Evolutionary conservation across 192 early-diverging fungal species (phyloP), one percentile per base, ranked within the genome.

Genomic region (Funneliformis geosporum): DNA sequence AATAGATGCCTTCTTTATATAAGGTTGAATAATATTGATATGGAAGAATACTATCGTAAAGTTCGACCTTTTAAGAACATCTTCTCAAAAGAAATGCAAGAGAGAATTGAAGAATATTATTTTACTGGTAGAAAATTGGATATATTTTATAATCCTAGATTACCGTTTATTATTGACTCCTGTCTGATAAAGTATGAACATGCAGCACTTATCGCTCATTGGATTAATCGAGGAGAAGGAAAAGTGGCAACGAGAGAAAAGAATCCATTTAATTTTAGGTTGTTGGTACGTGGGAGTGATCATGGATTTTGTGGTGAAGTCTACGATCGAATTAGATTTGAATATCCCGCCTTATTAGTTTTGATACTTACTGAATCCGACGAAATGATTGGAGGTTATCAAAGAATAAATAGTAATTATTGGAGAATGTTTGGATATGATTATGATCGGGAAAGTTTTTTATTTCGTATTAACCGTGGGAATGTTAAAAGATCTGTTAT

Each of bases 311-410:
- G 28, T 40, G 28, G 28, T 18, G 66, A 25, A 28, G 66, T 68
- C 8, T 68, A 39, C 28, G 66, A 68, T 18, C 66, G n/a, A 68
- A 39, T 28, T 9, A 21, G 39, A 39, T 28, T 28, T 68, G 28
- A 68, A 33, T 28, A 40, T 68, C 66, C 66, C 9, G 25, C 66
- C 5, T 16, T 68, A 39, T 28, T 68, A 39, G 39, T 68, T n/a
- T 40, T 68, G 12, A 28, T 28, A 16, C 27, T 68, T 18, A 68
- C 27, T 28, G 66, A 40, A 7, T 33, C 66, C 12, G 39, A 9
- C 25, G 28, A 68, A 40, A 40, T 68, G 39, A 68, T 68, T 68
- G 66, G 66, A 40, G 66, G 66, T 39, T 68, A 68, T 40, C 27
- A 68, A 21, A 28, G 28, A 28, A 68, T 38, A 38, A 40, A 40